Evolutionary conservation across 257 asterid species (phyloP).

Genomic region (Solanum clarkiae): DNA sequence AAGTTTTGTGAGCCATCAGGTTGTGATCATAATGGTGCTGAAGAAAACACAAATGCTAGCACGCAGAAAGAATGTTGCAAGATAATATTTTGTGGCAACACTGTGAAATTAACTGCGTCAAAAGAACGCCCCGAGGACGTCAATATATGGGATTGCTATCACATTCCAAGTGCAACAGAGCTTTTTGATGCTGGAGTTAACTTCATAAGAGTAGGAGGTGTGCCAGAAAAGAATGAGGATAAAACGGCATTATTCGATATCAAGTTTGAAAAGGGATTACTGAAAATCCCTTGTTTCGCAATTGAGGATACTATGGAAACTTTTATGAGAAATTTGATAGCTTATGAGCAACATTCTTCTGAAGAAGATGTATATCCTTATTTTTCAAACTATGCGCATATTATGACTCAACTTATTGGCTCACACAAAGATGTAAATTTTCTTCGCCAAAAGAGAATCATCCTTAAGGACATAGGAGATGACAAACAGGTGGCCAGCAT

Average conservation of each 20-base stretch:
- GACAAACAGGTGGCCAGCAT: not conserved
- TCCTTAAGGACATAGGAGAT: not conserved
- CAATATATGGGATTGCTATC: no score
- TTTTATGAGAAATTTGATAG: conserved; percentile 4
- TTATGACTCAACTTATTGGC: conserved; percentile 3
- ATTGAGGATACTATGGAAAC: conserved; percentile 3
- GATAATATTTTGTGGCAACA: not conserved
- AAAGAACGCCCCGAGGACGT: not conserved
- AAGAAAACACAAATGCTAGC: not conserved
- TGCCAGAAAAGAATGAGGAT: not conserved
- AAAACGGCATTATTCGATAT: not conserved
- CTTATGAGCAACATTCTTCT: conserved; percentile 1
- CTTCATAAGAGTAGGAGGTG: not conserved
- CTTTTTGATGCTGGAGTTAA: conserved; percentile 5
- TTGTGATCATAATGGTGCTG: no score
- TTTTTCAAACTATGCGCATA: not conserved
- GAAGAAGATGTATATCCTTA: not conserved
- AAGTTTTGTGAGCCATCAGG: not conserved
- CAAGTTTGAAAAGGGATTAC: not conserved
- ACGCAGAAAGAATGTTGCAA: not conserved
- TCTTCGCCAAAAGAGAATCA: not conserved
- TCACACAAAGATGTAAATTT: not conserved
- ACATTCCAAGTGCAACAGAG: conserved; percentile 1
- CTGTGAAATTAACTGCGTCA: not conserved
- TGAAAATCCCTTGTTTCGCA: not conserved